Conservation (phyloP, 2,329 filamentous ascomycete genomes). For the Falciphora oryzae region DNA sequence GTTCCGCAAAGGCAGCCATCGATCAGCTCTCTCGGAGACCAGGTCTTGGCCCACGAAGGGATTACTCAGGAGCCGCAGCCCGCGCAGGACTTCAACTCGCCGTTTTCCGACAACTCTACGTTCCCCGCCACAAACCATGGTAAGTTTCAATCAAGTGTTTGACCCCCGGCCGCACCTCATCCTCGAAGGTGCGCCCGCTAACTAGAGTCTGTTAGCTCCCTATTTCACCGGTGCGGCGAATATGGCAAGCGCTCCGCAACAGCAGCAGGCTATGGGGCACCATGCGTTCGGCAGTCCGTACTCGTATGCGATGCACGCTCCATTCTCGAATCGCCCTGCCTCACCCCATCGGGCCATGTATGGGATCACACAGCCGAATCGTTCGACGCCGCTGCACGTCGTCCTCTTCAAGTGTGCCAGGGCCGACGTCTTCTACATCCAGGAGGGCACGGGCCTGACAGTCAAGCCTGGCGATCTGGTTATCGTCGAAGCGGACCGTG, state of each 20-base stretch:
- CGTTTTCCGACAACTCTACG: slow-evolving; percentile 31
- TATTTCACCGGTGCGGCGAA: slow-evolving; percentile 31
- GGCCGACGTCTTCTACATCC: slow-evolving; percentile 94
- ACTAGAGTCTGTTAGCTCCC: slow-evolving; percentile 24
- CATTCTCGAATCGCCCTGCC: slow-evolving; percentile 44
- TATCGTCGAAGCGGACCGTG: slow-evolving; percentile 94
- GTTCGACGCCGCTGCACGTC: slow-evolving; percentile 72
- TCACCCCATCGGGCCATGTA: slow-evolving; percentile 60
- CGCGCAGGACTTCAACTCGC: slow-evolving; percentile 35
- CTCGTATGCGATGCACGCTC: slow-evolving; percentile 22
- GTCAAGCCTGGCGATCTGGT: slow-evolving; percentile 91
- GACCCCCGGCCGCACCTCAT: background rate
- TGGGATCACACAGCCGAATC: slow-evolving; percentile 53
- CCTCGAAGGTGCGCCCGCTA: slow-evolving; percentile 22
- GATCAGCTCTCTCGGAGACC: slow-evolving; percentile 54
- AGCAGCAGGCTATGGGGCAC: slow-evolving; percentile 13
- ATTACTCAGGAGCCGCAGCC: slow-evolving; percentile 37
- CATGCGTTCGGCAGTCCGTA: slow-evolving; percentile 35
- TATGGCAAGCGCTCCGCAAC: slow-evolving; percentile 17
- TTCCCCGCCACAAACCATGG: slow-evolving; percentile 28
- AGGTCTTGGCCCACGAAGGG: slow-evolving; percentile 40
- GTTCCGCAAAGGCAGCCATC: slow-evolving; percentile 57
- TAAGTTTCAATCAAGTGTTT: slow-evolving; percentile 11
- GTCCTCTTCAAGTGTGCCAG: slow-evolving; percentile 95
- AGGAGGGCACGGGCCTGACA: slow-evolving; percentile 87